A percentile compares a stretch with the other conserved stretches of the same genome.
These are phyloP conservation scores for Phaeosphaeria sp. DNA, from an alignment of 2,329 filamentous ascomycete species.

Conservation along the genomic window DNA sequence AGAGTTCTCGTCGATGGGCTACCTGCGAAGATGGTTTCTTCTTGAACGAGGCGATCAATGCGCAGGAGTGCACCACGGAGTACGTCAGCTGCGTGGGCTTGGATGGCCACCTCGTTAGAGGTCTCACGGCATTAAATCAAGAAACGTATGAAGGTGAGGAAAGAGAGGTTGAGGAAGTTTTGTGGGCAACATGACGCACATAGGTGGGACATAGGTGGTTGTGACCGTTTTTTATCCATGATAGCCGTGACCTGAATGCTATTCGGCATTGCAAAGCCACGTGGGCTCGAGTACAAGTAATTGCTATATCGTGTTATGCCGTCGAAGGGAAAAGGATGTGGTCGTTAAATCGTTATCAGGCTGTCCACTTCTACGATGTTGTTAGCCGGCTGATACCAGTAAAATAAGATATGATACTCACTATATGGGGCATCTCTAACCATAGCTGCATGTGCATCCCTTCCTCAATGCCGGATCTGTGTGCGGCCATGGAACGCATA, in stretches of 20 bases:
- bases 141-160: neutral
- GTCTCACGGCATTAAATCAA: neutral
- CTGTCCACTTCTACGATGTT: neutral
- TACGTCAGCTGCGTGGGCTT: neutral
- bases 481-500: constrained; percentile 23
- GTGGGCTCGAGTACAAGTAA: neutral
- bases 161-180: neutral
- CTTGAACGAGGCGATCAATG: neutral
- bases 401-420: neutral
- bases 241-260: neutral
- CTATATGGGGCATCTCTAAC: constrained; percentile 1
- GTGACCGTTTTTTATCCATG: neutral
- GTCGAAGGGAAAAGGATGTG: neutral
- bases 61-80: neutral
- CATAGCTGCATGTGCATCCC: constrained; percentile 24
- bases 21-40: neutral
- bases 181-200: neutral
- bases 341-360: neutral
- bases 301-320: neutral
- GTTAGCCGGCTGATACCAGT: neutral
- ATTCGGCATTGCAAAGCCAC: neutral
- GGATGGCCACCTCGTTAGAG: neutral
- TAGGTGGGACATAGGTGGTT: neutral
- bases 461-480: constrained; percentile 14
- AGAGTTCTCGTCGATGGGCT: neutral